phyloP scores from a whole-genome alignment of 2,329 filamentous ascomycete genomes.

The Exophiala aquamarina region DNA sequence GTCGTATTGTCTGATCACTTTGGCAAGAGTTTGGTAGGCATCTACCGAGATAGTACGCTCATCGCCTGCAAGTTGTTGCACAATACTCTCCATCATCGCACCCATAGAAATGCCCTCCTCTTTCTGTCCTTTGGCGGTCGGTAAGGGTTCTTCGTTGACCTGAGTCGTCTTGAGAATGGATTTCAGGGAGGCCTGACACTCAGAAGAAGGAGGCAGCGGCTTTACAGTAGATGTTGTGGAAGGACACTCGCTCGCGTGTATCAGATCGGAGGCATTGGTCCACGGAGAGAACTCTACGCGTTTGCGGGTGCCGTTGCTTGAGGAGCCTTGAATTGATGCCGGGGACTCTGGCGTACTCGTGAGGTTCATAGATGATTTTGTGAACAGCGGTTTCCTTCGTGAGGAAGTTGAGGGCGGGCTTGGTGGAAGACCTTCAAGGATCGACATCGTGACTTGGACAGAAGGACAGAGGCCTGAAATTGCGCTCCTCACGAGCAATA shows the following conservation, averaged over 20 bases:
- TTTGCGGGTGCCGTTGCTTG: slow-evolving; percentile 39
- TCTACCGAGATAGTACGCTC: slow-evolving; percentile 75
- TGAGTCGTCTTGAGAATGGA: slow-evolving; percentile 76
- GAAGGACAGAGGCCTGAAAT: slow-evolving; percentile 2
- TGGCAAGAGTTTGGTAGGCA: slow-evolving; percentile 78
- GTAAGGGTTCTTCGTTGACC: slow-evolving; percentile 27
- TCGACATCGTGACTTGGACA: slow-evolving; percentile 21
- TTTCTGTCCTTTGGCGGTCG: slow-evolving; percentile 2
- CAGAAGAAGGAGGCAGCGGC: slow-evolving; percentile 49
- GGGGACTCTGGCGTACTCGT: slow-evolving; percentile 18
- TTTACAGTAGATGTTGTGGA: slow-evolving; percentile 33
- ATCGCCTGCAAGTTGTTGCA: slow-evolving; percentile 74
- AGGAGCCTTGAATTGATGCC: slow-evolving; percentile 18
- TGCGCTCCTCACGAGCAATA: not conserved
- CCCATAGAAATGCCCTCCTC: slow-evolving; percentile 12
- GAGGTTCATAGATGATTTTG: not conserved
- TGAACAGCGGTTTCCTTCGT: slow-evolving; percentile 11
- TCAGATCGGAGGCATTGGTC: slow-evolving; percentile 40
- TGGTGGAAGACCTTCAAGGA: slow-evolving; percentile 27
- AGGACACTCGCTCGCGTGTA: slow-evolving; percentile 38
- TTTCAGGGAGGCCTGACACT: slow-evolving; percentile 57
- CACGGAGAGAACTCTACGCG: slow-evolving; percentile 64
- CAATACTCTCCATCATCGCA: slow-evolving; percentile 70
- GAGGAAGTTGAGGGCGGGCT: slow-evolving; percentile 28
- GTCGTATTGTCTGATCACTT: slow-evolving; percentile 76